Evolutionary conservation across 169 alveolate genomes (phyloP), one percentile per base, ranked within the genome.

Genomic region (Theileria luwenshuni): DNA sequence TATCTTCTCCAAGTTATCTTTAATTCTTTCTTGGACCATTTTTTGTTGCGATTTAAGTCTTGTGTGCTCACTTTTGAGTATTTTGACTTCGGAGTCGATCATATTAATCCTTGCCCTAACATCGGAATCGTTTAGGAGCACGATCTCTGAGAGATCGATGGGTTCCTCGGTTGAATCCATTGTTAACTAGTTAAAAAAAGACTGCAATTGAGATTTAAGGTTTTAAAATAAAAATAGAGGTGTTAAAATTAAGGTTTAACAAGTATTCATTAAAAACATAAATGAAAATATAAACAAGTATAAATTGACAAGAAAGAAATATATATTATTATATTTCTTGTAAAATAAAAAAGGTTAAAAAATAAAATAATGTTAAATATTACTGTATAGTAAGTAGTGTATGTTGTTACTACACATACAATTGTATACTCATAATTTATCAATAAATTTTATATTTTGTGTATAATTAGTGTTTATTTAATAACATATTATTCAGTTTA

Each of bases 1-100:
- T 54, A 98, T 96, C 92, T 97, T 97, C 90, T 96, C 98, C 52
- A 92, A 80, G 74, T 95, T 95, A 70, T 94, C 97, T 85, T 94
- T 93, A 30, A 94, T 93, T 64, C 96, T 77, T 48, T 92, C 94
- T 60, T 92, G 96, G 69, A 91, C 74, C 79, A 85, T 88, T 68
- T 87, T 84, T 68, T 90, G 90, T 30, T 96, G 97, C 27, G 94
- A 94, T 73, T 93, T 91, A 69, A 94, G 76, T 52, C 97, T 88
- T 5, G 95, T 87, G 70, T 88, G 89, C 65, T 95, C 97, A 49
- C 96, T 92, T 83, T 95, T 94, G 75, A 91, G 83, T 5, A 86
- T 85, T 72, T 93, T 81, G 23, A 95, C 94, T 73, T 94, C 96
- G 1, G 94, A 79, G 83, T 95, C 97, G 27, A 90, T 90, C 86